phyloP scores from a whole-genome alignment of 1,139 yeast genomes.

The Blastobotrys arbuscula region DNA sequence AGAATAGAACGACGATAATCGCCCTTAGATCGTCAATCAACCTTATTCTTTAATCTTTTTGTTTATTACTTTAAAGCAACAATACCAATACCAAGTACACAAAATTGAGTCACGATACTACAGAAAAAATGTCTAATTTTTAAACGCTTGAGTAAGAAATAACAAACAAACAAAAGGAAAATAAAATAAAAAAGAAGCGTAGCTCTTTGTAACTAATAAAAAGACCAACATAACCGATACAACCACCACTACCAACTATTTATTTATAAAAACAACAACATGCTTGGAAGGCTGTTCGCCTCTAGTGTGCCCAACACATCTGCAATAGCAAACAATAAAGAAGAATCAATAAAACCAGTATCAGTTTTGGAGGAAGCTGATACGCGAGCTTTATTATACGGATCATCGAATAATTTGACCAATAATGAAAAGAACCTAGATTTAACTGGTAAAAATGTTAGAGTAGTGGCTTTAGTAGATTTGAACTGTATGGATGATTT shows the following conservation, averaged over 20 bases:
- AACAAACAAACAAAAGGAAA: not conserved
- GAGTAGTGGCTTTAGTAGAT: slow-evolving; percentile 27
- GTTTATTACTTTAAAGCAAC: too few species aligned
- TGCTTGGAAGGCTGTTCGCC: slow-evolving; percentile 11
- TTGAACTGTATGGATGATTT: slow-evolving; percentile 20
- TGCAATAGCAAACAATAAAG: not conserved
- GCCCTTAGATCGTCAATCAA: too few species aligned
- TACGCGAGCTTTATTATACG: slow-evolving; percentile 27
- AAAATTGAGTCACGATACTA: too few species aligned
- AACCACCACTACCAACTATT: too few species aligned
- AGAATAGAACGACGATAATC: too few species aligned
- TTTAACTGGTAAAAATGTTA: slow-evolving; percentile 21
- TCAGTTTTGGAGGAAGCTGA: slow-evolving; percentile 29
- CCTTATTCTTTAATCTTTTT: too few species aligned
- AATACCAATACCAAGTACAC: too few species aligned
- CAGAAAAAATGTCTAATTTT: too few species aligned
- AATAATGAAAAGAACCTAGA: slow-evolving; percentile 13
- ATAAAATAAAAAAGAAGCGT: not conserved
- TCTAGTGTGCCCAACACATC: slow-evolving; percentile 3
- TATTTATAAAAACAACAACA: not conserved
- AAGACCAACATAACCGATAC: too few species aligned
- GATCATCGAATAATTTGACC: slow-evolving; percentile 15
- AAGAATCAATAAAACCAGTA: slow-evolving; percentile 17
- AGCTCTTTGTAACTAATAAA: too few species aligned
- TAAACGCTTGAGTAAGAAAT: too few species aligned